Percentiles rank a stretch among this genome's conserved stretches.
Conservation (phyloP, 2,329 filamentous ascomycete species). For the Chaetomiaceae sp. region DNA sequence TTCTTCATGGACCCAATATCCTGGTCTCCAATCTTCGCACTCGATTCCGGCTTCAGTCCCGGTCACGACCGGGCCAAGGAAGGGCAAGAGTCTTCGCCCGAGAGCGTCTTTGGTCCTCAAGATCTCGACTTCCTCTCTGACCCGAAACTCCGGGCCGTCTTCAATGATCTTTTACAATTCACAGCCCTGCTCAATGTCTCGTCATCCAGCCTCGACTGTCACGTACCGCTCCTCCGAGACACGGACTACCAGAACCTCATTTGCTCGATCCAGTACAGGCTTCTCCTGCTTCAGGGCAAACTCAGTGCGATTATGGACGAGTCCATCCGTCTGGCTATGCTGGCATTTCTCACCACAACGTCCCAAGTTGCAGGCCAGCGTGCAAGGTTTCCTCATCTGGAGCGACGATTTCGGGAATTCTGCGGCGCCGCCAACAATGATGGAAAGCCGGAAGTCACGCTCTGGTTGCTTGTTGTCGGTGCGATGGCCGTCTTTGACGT, state of each 20-base stretch:
- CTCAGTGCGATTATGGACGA: not conserved
- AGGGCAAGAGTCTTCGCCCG: not conserved
- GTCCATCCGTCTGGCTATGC: not conserved
- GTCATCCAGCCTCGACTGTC: not conserved
- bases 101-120: no score
- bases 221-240: not conserved
- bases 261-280: not conserved
- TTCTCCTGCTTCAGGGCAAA: not conserved
- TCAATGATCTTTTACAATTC: not conserved
- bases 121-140: not conserved
- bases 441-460: no score
- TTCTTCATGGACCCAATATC: not conserved
- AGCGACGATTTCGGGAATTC: not conserved
- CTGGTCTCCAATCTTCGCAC: not conserved
- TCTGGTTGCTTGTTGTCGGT: no score
- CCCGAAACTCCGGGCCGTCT: not conserved
- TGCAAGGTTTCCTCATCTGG: not conserved
- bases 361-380: not conserved
- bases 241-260: not conserved
- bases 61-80: not conserved
- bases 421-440: slow-evolving; percentile 12
- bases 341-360: not conserved
- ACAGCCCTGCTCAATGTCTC: not conserved
- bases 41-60: not conserved
- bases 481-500: no score